Evolutionary conservation across 192 early-diverging fungal genomes (phyloP), one percentile per base, ranked within the genome.

Genomic region (Mortierella antarctica): DNA sequence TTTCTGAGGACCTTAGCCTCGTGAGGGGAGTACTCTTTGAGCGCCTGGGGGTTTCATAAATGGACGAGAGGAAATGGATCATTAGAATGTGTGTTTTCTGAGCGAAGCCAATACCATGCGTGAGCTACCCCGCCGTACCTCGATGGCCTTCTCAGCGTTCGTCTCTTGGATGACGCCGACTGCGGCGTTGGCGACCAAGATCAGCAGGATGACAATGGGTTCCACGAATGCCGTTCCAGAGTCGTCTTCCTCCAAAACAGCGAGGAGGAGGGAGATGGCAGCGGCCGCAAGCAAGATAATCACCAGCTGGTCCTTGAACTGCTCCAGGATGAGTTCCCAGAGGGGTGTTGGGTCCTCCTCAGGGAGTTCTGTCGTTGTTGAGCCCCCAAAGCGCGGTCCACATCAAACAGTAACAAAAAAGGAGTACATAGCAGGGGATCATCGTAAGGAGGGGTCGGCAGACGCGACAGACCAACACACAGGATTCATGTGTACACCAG

Each of bases 221-320:
- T 99, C 98, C 39, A 99, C 97, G 87, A 95, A 98, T 11, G 97
- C 97, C 4, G 98, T 95, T 48, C 92, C 87, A 60, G 73, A 74
- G 57, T 90, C 59, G 46, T 88, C 85, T 53, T 94, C 90, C 72
- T 99, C 98, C 44, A 99, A 85, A 11, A 93, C 85, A 39, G 98
- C 98, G 17, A 99, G 89, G 40, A 94, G 92, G 73, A 99, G 95
- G 40, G 97, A 99, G 20, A 99, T 86, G 14, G 85, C 89, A 45
- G 98, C 98, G 23, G 98, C 96, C 59, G 82, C 86, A 5, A 99
- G 87, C 42, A 99, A 88, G 64, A 99, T 99, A 45, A 99, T 86
- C 21, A 99, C 98, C 47, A 99, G 91, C 83, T 99, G 97, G 88
- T 99, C 98, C 85, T 98, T 88, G 85, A 99, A 99, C 86, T 99